Conservation (phyloP, 345 rosid genomes). For the Chamaenerion angustifolium region DNA sequence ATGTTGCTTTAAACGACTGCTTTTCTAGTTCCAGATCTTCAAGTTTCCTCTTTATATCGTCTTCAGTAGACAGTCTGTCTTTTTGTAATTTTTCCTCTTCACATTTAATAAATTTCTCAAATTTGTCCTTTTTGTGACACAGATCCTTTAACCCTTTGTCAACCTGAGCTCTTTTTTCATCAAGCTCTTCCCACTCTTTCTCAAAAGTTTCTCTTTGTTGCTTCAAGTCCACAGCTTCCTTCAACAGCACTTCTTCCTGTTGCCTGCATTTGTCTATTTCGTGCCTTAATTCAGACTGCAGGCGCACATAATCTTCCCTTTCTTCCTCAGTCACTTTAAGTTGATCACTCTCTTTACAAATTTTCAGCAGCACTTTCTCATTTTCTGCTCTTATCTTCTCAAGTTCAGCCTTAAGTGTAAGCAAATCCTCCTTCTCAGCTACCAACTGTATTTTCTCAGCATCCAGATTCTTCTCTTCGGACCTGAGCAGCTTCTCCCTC, state of each 20-base stretch:
- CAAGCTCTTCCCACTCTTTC: slow-evolving; percentile 90
- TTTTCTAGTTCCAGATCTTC: slow-evolving; percentile 59
- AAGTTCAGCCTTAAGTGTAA: slow-evolving; percentile 41
- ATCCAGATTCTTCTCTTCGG: slow-evolving; percentile 57
- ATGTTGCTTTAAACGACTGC: slow-evolving; percentile 53
- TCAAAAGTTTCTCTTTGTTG: slow-evolving; percentile 76
- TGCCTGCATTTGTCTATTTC: slow-evolving; percentile 62
- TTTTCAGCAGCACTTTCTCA: slow-evolving; percentile 49
- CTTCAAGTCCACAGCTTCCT: slow-evolving; percentile 81
- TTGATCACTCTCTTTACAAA: slow-evolving; percentile 41
- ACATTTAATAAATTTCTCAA: slow-evolving; percentile 41
- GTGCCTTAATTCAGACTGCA: slow-evolving; percentile 70
- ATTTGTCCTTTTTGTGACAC: slow-evolving; percentile 38
- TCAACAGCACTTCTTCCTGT: slow-evolving; percentile 60
- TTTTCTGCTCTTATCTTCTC: slow-evolving; percentile 53
- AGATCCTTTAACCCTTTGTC: slow-evolving; percentile 40
- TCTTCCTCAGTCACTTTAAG: slow-evolving; percentile 71
- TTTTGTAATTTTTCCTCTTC: slow-evolving; percentile 64
- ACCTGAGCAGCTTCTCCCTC: slow-evolving; percentile 50
- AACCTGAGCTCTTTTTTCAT: slow-evolving; percentile 52
- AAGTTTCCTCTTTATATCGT: slow-evolving; percentile 42
- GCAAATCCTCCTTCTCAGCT: slow-evolving; percentile 42
- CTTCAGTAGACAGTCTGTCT: slow-evolving; percentile 41
- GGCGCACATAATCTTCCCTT: slow-evolving; percentile 47
- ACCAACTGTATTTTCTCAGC: slow-evolving; percentile 34